A percentile compares a stretch with the other conserved stretches of the same genome.
These are phyloP conservation scores for Candida tallmaniae DNA, from an alignment of 805 yeast genomes.

Conservation along the genomic window DNA sequence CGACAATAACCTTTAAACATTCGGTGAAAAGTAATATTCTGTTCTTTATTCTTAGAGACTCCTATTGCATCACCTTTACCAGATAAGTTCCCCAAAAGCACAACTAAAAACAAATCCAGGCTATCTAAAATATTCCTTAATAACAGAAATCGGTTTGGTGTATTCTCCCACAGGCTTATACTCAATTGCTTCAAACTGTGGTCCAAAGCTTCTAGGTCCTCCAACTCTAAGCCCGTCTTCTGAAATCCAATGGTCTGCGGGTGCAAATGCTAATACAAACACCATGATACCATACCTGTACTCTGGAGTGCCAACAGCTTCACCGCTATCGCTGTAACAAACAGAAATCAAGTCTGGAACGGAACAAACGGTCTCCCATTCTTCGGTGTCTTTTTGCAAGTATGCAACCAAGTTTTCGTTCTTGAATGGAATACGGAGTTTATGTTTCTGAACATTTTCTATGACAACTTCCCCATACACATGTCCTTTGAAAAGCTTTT, in stretches of 20 bases:
- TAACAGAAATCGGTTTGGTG: conserved; percentile 33
- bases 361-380: conserved; percentile 29
- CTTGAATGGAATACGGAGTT: conserved; percentile 39
- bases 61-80: no score
- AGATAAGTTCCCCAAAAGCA: no score
- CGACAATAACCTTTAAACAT: no score
- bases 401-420: conserved; percentile 42
- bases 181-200: background rate
- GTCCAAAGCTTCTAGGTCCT: background rate
- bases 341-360: conserved; percentile 47
- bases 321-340: conserved; percentile 39
- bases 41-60: no score
- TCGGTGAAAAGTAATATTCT: no score
- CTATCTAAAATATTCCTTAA: conserved; percentile 34
- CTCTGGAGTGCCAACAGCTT: conserved; percentile 47
- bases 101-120: no score
- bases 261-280: conserved; percentile 39
- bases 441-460: conserved; percentile 14
- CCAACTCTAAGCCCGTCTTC: conserved; percentile 20
- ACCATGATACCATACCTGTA: conserved; percentile 43
- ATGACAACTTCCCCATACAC: conserved; percentile 42
- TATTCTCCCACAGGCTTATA: conserved; percentile 36
- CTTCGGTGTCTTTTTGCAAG: conserved; percentile 14
- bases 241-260: conserved; percentile 33
- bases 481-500: conserved; percentile 39